Base-by-base conservation (phyloP, 495 filamentous ascomycete genomes). In the Penicillium desertorum region DNA sequence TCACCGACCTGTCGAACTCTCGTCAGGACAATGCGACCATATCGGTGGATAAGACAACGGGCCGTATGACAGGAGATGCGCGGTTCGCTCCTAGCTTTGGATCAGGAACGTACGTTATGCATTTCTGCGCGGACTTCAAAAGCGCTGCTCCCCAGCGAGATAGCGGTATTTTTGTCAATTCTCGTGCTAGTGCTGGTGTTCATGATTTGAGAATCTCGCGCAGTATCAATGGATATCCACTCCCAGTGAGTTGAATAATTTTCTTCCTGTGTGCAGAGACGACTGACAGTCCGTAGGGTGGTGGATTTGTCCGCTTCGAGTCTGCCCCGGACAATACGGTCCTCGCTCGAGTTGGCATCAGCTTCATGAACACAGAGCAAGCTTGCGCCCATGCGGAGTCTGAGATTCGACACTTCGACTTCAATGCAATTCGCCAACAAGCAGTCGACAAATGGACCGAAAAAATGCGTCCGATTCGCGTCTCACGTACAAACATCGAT, bases 31-130 rank as follows among this genome's bases (percentile, higher is more conserved):
- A 89, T 57, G 88, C 76, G 10, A 82, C 78, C 1, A 74, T 90
- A 1, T 71, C 72, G 0, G 81, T 91, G 16, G 76, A 90, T 64
- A 47, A 71, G 4, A 55, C 57, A 0, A 86, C 81, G 2, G 87
- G 88, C 19, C 82, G 88, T 37, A 87, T 91, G 68, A 86, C 80
- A 6, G 88, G 87, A 14, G 80, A 71, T 63, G 89, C 81, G 5
- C 78, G 77, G 20, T 92, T 91, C 65, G 57, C 81, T 16, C 86
- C 89, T 4, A 88, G 86, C 62, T 91, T 91, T 74, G 76, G 78
- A 11, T 82, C 79, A 39, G 79, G 81, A 42, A 60, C 62, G 9
- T 91, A 87, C 77, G 80, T 69, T 4, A 81, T 89, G 4, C 82
- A 86, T 56, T 90, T 90, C 61, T 90, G 88, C 60, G 87, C 82